phyloP scores from a whole-genome alignment of 805 yeast species.

The Maudiozyma saulgeensis region DNA sequence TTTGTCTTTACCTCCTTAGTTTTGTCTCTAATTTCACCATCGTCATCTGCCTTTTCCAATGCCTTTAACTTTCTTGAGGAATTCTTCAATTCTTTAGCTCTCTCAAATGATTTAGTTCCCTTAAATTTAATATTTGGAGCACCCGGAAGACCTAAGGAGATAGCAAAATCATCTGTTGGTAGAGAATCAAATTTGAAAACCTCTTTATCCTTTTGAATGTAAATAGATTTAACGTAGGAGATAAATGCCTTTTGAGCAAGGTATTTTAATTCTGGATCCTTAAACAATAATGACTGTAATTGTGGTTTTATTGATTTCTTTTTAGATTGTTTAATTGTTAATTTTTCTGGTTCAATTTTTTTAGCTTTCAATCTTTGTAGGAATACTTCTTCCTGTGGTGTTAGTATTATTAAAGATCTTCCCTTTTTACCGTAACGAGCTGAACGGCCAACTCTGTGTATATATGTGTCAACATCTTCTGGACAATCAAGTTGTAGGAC shows the following conservation, averaged over 20 bases:
- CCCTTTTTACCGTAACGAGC: slow-evolving; percentile 85
- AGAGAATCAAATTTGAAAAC: slow-evolving; percentile 69
- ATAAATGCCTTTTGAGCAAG: slow-evolving; percentile 93
- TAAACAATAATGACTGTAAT: slow-evolving; percentile 81
- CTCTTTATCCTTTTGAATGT: slow-evolving; percentile 78
- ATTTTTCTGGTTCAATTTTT: slow-evolving; percentile 59
- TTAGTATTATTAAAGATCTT: slow-evolving; percentile 68
- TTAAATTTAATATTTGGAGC: slow-evolving; percentile 84
- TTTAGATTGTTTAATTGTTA: slow-evolving; percentile 67
- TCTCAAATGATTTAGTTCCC: slow-evolving; percentile 36
- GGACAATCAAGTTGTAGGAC: slow-evolving; percentile 90
- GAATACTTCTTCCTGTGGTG: slow-evolving; percentile 77
- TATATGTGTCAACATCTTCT: slow-evolving; percentile 80
- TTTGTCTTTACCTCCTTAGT: slow-evolving; percentile 56
- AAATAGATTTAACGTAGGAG: slow-evolving; percentile 77
- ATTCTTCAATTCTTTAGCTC: slow-evolving; percentile 66
- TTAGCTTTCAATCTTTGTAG: slow-evolving; percentile 49
- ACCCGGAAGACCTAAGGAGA: slow-evolving; percentile 86
- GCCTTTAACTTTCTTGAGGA: slow-evolving; percentile 60
- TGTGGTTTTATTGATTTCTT: slow-evolving; percentile 68
- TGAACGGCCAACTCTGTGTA: slow-evolving; percentile 83
- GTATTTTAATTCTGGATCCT: slow-evolving; percentile 85
- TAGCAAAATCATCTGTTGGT: slow-evolving; percentile 78
- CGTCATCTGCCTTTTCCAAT: slow-evolving; percentile 48
- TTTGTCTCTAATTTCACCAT: slow-evolving; percentile 45